These are phyloP conservation scores for Magnusiomyces fungicola DNA, from an alignment of 1,139 yeast genomes.

Conservation along the genomic window DNA sequence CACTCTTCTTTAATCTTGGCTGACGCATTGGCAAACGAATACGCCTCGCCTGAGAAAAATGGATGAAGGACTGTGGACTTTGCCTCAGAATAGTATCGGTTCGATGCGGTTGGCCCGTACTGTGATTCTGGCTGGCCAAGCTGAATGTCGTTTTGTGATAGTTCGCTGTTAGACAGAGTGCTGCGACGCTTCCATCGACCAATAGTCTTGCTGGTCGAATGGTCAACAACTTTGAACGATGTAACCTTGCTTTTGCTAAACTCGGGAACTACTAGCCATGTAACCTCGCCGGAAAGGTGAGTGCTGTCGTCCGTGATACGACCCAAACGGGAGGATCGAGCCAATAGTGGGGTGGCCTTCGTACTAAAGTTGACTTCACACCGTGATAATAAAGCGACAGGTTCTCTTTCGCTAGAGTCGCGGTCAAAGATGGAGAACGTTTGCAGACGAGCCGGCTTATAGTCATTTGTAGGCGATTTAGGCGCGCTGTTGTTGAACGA, in stretches of 20 bases:
- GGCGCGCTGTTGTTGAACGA: neutral
- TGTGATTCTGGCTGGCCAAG: neutral
- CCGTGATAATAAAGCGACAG: neutral
- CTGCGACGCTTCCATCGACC: conserved; percentile 4
- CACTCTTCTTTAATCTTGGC: neutral
- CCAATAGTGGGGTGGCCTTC: neutral
- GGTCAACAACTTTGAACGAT: neutral
- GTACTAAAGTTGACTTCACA: neutral
- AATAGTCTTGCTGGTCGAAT: neutral
- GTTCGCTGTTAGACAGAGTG: neutral
- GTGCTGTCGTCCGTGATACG: neutral
- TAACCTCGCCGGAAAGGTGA: neutral
- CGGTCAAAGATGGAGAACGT: neutral
- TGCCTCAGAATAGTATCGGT: neutral
- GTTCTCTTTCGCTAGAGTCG: neutral
- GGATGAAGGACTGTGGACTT: neutral
- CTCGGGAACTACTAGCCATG: neutral
- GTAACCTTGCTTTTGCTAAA: neutral
- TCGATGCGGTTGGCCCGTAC: neutral
- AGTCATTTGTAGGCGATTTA: neutral
- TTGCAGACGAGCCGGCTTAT: neutral
- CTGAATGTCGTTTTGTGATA: neutral
- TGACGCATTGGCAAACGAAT: neutral
- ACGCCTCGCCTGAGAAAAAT: conserved; percentile 3
- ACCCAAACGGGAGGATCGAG: neutral